Evolutionary conservation across 306 rosid species (phyloP), one percentile per base, ranked within the genome.

Genomic region (Malus orientalis): DNA sequence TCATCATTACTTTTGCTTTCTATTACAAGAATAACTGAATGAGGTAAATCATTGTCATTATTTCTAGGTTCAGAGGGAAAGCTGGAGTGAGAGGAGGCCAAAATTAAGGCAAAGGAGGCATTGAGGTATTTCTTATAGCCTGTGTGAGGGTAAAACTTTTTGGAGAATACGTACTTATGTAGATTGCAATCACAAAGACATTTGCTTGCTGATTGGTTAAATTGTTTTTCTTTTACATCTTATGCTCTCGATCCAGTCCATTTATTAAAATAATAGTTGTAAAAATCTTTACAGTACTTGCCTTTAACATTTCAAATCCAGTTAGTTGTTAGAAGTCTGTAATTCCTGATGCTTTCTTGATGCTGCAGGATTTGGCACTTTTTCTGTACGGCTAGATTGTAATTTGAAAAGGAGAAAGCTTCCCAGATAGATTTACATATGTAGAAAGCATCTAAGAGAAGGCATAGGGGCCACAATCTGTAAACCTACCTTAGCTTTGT

Each of bases 31-130:
- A 12, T 27, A 61, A 61, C 23, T 14, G 20, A 77, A 54, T 68
- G 60, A 53, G 23, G 77, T 69, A 58, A 75, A 61, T 16, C 70
- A 69, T 61, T 67, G 67, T 62, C n/a, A 54, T 61, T 71, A 58
- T 81, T 67, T 47, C 47, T 80, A 82, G 89, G 88, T 67, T 81
- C 83, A 74, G 74, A 81, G 90, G 77, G 78, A 61, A 80, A 76
- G 62, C 76, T 70, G 81, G 80, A 81, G 81, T 58, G 65, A 76
- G 68, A 58, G 73, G 65, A 73, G 78, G 76, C 73, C 27, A 73
- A 30, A 65, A 36, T 69, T 71, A 51, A 44, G 30, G 57, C 67
- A 38, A 67, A 33, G 30, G 8, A 77, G 60, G 38, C 38, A 32
- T 55, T 73, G 75, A 82, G 81, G 79, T 82, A 77, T 27, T 16